Evolutionary conservation across 331 rosid genomes (phyloP), one percentile per base, ranked within the genome.

Genomic region (Malus hybrid): DNA sequence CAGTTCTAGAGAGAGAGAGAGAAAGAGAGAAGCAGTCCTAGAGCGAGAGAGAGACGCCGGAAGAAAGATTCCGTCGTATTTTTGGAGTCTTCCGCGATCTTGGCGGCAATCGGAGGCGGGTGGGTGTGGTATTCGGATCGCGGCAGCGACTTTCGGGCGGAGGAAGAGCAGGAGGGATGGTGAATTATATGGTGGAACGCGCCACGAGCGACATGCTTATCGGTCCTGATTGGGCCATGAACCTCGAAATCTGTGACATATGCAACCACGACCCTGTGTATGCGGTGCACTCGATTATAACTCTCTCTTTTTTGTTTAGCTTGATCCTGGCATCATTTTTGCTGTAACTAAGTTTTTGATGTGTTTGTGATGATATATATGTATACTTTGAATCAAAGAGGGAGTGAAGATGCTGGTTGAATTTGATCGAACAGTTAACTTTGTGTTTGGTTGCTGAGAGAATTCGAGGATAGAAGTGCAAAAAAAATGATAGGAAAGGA

Each of bases 151-250:
- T 52, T 60, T 39, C 34, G 33, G 50, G 71, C 24, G 84, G 70
- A 48, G 77, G 57, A 52, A 16, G 57, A 16, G 57, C 57, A 76
- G 68, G 63, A 22, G 78, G 53, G 78, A 95, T 95, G 99, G 99
- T 89, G 90, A 89, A 88, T 79, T 77, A 93, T 20, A 81, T 90
- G 88, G 99, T 92, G 77, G 99, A 88, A 60, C 93, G 98, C 78
- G 99, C 98, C 78, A 89, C 98, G 63, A 92, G 88, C 88, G 95
- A 88, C 84, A 80, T 88, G 96, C 96, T 95, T 68, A 84, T 95
- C 72, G 99, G 99, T 72, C 99, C 99, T 78, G 99, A 95, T 81
- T 95, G 99, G 99, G 98, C 98, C 62, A 88, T 88, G 98, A 95
- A 95, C 84, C 78, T 95, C 76, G 99, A 95, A 92, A 95, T 95